These are phyloP conservation scores for Umbelopsis ramanniana DNA, from an alignment of 192 early-diverging fungal species.

Conservation along the genomic window DNA sequence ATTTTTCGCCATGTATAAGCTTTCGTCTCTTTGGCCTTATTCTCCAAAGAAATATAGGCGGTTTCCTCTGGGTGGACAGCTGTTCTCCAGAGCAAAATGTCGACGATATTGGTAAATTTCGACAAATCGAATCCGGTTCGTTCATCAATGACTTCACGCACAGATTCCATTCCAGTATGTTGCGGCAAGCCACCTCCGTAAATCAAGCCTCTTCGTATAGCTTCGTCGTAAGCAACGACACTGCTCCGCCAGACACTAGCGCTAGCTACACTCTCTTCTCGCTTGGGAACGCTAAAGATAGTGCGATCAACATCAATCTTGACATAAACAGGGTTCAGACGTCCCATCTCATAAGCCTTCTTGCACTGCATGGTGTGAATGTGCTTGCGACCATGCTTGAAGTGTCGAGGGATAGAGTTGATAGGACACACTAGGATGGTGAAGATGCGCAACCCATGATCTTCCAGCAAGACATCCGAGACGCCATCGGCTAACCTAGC, in stretches of 20 bases:
- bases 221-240: constrained; percentile 35
- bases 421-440: constrained; percentile 61
- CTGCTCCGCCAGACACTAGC: constrained; percentile 54
- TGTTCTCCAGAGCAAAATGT: constrained; percentile 79
- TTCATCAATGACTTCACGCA: constrained; percentile 70
- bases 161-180: constrained; percentile 72
- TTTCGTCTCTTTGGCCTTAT: constrained; percentile 63
- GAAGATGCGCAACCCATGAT: constrained; percentile 69
- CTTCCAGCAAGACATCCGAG: constrained; percentile 52
- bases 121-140: constrained; percentile 68
- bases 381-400: constrained; percentile 70
- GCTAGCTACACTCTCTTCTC: not conserved
- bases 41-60: constrained; percentile 64
- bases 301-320: constrained; percentile 63
- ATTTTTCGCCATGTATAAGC: constrained; percentile 74
- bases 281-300: constrained; percentile 57
- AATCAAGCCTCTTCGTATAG: constrained; percentile 28
- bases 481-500: constrained; percentile 61
- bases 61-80: constrained; percentile 63
- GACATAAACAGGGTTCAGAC: constrained; percentile 56
- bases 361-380: constrained; percentile 70
- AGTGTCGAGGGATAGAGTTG: constrained; percentile 66
- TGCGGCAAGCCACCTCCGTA: constrained; percentile 54
- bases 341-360: constrained; percentile 66
- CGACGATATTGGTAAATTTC: constrained; percentile 69